These are phyloP conservation scores for Exophiala sideris DNA, from an alignment of 2,329 filamentous ascomycete genomes.

Conservation along the genomic window DNA sequence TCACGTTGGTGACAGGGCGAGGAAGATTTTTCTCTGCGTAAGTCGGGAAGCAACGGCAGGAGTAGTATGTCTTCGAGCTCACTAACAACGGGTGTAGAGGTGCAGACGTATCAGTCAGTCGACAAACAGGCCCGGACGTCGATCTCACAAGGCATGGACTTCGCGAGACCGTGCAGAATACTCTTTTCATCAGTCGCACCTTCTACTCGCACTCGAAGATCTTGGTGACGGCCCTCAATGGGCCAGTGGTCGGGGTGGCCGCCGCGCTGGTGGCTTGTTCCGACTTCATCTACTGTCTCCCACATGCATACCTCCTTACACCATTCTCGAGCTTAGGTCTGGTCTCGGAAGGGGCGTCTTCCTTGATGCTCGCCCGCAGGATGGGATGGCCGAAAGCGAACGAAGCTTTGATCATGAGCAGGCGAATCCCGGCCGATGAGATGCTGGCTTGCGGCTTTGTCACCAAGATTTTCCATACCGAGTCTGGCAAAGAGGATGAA, in stretches of 20 bases:
- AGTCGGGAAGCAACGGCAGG: conserved; percentile 33
- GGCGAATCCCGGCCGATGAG: conserved; percentile 42
- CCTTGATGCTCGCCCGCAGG: conserved; percentile 43
- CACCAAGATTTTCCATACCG: conserved; percentile 45
- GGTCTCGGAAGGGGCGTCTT: conserved; percentile 48
- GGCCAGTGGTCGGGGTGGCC: conserved; percentile 49
- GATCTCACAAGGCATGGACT: conserved; percentile 53
- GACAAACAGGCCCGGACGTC: not conserved
- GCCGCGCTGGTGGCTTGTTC: conserved; percentile 48
- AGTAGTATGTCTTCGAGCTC: too few relatives aligned
- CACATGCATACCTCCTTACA: conserved; percentile 45
- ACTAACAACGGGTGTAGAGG: not conserved
- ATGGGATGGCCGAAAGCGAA: conserved; percentile 50
- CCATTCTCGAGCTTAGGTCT: conserved; percentile 48
- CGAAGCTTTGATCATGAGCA: conserved; percentile 51
- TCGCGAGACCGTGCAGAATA: conserved; percentile 71
- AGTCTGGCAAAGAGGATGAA: conserved; percentile 50
- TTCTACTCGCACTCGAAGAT: conserved; percentile 80
- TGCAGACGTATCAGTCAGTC: not conserved
- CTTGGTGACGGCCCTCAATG: conserved; percentile 50
- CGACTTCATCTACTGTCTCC: conserved; percentile 47
- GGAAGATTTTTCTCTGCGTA: conserved; percentile 83
- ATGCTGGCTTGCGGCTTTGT: conserved; percentile 45
- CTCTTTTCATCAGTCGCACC: conserved; percentile 81
- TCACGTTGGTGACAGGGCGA: conserved; percentile 78